Evolutionary conservation across 2,329 filamentous ascomycete genomes (phyloP).

Genomic region (Blumeria graminis): DNA sequence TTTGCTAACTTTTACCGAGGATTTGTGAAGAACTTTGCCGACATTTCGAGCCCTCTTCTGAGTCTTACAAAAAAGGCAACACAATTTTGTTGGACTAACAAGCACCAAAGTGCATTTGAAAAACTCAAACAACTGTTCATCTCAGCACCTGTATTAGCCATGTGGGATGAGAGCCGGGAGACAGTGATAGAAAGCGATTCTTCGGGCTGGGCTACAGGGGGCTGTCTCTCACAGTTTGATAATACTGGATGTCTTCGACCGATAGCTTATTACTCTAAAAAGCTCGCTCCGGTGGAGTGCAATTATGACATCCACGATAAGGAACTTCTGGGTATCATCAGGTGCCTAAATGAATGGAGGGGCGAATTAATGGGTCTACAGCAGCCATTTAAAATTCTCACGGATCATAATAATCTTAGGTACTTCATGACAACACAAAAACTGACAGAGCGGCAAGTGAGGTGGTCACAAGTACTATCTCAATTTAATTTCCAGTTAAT

Average conservation of each 20-base stretch:
- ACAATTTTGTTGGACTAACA: neutral
- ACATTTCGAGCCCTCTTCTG: neutral
- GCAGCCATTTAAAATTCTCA: neutral
- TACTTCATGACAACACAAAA: neutral
- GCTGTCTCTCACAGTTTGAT: neutral
- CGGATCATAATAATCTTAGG: neutral
- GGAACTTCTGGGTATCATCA: neutral
- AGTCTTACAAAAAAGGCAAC: neutral
- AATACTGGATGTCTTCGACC: neutral
- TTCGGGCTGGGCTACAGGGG: neutral
- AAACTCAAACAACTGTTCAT: neutral
- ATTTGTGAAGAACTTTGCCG: neutral
- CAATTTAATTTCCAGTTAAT: too few relatives aligned
- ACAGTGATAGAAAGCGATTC: neutral
- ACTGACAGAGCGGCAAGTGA: neutral
- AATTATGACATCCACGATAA: neutral
- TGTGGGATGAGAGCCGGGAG: neutral
- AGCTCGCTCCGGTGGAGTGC: neutral
- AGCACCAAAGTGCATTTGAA: neutral
- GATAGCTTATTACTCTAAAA: neutral
- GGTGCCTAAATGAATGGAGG: neutral
- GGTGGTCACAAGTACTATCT: too few relatives aligned
- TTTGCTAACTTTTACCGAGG: slow-evolving; percentile 1
- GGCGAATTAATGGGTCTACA: neutral
- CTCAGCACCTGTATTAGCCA: neutral